phyloP scores from a whole-genome alignment of 176 grass and related monocot species.

The Saccharum officinarum region DNA sequence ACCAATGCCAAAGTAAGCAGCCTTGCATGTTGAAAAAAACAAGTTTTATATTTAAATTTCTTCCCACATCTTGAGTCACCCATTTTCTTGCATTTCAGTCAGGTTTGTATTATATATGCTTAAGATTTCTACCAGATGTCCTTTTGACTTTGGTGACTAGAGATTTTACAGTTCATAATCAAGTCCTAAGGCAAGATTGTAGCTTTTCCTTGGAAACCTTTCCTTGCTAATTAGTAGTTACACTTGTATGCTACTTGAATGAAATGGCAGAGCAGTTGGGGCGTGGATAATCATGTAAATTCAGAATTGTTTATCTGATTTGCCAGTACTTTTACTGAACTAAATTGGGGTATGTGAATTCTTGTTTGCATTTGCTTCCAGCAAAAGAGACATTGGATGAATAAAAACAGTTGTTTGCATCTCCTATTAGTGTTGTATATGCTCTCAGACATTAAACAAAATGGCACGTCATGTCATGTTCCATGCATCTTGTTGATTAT shows the following conservation, averaged over 20 bases:
- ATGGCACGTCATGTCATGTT: neutral
- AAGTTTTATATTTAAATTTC: neutral
- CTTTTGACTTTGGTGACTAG: neutral
- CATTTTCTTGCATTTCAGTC: neutral
- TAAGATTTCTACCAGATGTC: neutral
- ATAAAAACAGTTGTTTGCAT: neutral
- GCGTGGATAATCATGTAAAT: neutral
- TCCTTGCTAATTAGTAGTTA: neutral
- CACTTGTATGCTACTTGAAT: conserved; percentile 18
- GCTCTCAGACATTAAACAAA: neutral
- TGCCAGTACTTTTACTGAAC: neutral
- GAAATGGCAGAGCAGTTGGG: conserved; percentile 16
- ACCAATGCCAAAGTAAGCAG: conserved; percentile 61
- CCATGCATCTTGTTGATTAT: conserved; percentile 4
- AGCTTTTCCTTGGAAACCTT: neutral
- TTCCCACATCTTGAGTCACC: neutral
- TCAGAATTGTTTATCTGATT: neutral
- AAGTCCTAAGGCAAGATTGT: neutral
- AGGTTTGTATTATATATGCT: neutral
- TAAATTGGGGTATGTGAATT: neutral
- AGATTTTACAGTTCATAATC: neutral
- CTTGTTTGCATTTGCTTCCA: neutral
- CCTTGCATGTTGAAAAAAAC: neutral
- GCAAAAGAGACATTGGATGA: neutral
- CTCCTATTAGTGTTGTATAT: neutral